phyloP scores from a whole-genome alignment of 805 yeast genomes.

The Barnettozyma sucrosica region DNA sequence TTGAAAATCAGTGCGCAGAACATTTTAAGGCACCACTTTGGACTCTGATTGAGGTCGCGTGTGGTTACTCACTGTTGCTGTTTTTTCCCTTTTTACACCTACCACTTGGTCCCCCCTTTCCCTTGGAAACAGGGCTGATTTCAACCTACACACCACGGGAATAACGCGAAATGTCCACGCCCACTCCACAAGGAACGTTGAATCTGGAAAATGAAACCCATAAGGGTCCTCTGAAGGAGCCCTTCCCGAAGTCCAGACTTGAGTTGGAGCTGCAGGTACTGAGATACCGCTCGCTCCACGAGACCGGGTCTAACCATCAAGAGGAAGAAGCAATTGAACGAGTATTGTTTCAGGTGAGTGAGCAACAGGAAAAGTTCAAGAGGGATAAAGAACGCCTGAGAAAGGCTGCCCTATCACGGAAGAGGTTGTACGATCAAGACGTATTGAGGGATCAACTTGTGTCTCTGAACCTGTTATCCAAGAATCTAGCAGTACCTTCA shows the following conservation, averaged over 20 bases:
- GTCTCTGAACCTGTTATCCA: slow-evolving; percentile 58
- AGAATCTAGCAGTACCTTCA: slow-evolving; percentile 60
- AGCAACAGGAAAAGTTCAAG: slow-evolving; percentile 34
- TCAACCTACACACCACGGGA: background rate
- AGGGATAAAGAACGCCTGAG: slow-evolving; percentile 28
- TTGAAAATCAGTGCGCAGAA: background rate
- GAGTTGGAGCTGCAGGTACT: slow-evolving; percentile 17
- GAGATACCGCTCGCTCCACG: slow-evolving; percentile 17
- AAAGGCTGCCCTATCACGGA: slow-evolving; percentile 9
- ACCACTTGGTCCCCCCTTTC: background rate
- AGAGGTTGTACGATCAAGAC: slow-evolving; percentile 36
- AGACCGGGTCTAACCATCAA: slow-evolving; percentile 7
- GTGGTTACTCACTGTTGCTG: background rate
- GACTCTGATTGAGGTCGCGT: background rate
- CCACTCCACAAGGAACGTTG: background rate
- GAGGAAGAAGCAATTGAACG: slow-evolving; percentile 43
- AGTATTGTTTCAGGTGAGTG: slow-evolving; percentile 34
- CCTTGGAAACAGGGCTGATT: background rate
- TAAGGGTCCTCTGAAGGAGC: background rate
- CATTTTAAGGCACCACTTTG: background rate
- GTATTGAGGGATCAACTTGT: slow-evolving; percentile 53
- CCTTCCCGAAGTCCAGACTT: slow-evolving; percentile 9
- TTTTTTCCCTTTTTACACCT: background rate
- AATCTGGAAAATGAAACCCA: background rate
- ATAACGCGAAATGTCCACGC: background rate